These are phyloP conservation scores for Cladosporium sp. DNA, from an alignment of 2,329 filamentous ascomycete species.

Conservation along the genomic window DNA sequence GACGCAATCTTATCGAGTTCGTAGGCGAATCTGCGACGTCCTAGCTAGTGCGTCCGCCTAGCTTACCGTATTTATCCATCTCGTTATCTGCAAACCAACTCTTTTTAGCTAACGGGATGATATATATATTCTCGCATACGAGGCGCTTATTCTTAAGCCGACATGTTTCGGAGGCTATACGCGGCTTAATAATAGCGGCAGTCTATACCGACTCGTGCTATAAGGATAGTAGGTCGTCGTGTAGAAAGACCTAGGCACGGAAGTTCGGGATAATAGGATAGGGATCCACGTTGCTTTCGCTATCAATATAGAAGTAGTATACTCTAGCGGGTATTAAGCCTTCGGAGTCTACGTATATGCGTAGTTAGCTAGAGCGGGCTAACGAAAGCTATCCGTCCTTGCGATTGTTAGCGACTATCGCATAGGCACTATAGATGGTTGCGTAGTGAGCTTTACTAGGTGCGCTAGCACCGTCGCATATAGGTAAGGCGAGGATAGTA, in stretches of 20 bases:
- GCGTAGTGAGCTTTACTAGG: not conserved
- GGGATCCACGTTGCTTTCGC: slow-evolving; percentile 3
- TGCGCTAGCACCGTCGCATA: not conserved
- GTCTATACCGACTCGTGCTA: slow-evolving; percentile 14
- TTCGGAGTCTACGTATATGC: not conserved
- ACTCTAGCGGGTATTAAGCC: slow-evolving; percentile 9
- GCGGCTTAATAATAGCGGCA: slow-evolving; percentile 3
- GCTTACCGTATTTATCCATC: slow-evolving; percentile 20
- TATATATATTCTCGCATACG: slow-evolving; percentile 21
- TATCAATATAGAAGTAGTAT: slow-evolving; percentile 9
- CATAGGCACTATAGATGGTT: not conserved
- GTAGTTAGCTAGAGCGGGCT: not conserved
- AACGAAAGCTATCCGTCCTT: slow-evolving; percentile 6
- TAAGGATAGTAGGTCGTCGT: slow-evolving; percentile 15
- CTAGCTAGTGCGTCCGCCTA: slow-evolving; percentile 11
- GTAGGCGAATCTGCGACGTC: slow-evolving; percentile 16
- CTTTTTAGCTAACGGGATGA: slow-evolving; percentile 20
- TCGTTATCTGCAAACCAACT: slow-evolving; percentile 22
- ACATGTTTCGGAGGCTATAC: slow-evolving; percentile 15
- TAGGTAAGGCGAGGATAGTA: slow-evolving; percentile 4
- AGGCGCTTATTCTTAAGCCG: slow-evolving; percentile 21
- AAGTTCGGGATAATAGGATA: slow-evolving; percentile 22
- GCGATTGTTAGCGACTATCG: slow-evolving; percentile 8
- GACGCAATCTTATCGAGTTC: slow-evolving; percentile 21
- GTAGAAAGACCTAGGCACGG: slow-evolving; percentile 19